Base-by-base conservation (phyloP, 2,329 filamentous ascomycete genomes). In the Arthrinium phaeospermum region DNA sequence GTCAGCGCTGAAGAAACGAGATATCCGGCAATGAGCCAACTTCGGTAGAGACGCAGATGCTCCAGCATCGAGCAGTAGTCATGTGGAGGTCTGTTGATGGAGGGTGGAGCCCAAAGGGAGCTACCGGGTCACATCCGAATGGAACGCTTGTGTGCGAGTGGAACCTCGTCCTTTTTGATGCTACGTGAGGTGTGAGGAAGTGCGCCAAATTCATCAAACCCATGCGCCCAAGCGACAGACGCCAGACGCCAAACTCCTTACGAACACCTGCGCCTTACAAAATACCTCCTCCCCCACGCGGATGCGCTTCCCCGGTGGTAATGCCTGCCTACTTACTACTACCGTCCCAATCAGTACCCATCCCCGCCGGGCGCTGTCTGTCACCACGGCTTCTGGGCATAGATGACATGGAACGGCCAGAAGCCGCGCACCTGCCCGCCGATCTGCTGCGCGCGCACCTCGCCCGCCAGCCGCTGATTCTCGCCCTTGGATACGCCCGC, bases 301-400 rank as follows among this genome's bases (percentile, higher is more conserved):
- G 51, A 22, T 57, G 27, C 4, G 22, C 6, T 22, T 34, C 19
- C 19, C 16, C 30, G 14, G 14, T 34, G 14, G 14, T 34, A 16
- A 22, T 8, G 24, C 24, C 51, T 57, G 4, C 24, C 51, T 49
- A 24, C 16, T 22, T 45, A 14, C 10, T 14, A 45, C 44, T 16
- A 46, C 13, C 45, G 3, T 19, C 5, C 14, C 45, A 46, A 16
- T 3, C 45, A 22, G 45, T n/a, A 10, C 46, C 22, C 19, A 10
- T n/a, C 46, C 19, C 22, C 6, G 22, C 22, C 46, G 8, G n/a
- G 12, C 3, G 46, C 45, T 49, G 46, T 49, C 45, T 49, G 46
- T 49, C 46, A 61, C 57, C 57, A 64, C 4, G 57, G 57, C 57
- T 64, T 64, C 57, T 64, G 57, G 30, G 57, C 57, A 7, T 64